phyloP scores from a whole-genome alignment of 768 basidiomycete genomes.

The Leccinum subgranulosum region DNA sequence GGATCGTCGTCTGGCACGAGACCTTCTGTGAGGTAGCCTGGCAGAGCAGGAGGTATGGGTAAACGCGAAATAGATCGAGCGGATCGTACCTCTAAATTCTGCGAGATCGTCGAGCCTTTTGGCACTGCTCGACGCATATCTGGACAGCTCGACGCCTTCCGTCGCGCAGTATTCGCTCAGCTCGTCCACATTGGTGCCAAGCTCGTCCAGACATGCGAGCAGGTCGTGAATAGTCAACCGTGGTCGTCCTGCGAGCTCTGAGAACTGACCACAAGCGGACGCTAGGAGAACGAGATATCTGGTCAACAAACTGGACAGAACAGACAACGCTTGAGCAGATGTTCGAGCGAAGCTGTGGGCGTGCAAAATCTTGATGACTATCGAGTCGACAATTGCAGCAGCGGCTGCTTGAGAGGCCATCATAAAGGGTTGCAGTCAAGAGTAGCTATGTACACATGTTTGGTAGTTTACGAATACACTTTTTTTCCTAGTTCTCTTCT shows the following conservation, averaged over 20 bases:
- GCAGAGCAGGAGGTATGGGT: slow-evolving; percentile 24
- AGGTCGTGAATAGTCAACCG: slow-evolving; percentile 58
- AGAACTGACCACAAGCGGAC: slow-evolving; percentile 66
- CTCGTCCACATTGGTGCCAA: slow-evolving; percentile 71
- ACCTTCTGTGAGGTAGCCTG: slow-evolving; percentile 61
- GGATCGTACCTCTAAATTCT: slow-evolving; percentile 64
- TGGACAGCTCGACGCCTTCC: slow-evolving; percentile 66
- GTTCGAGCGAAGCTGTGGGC: slow-evolving; percentile 75
- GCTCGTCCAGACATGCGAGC: slow-evolving; percentile 63
- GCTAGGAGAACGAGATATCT: slow-evolving; percentile 69
- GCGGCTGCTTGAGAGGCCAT: slow-evolving; percentile 43
- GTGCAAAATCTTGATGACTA: slow-evolving; percentile 67
- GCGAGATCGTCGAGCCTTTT: slow-evolving; percentile 69
- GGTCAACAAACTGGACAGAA: slow-evolving; percentile 72
- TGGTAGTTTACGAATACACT: neutral
- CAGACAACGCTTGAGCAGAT: slow-evolving; percentile 65
- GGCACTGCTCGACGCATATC: slow-evolving; percentile 62
- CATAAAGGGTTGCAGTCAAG: neutral
- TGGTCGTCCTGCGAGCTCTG: slow-evolving; percentile 70
- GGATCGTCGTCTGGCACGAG: slow-evolving; percentile 55
- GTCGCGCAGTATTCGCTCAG: slow-evolving; percentile 60
- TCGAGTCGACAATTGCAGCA: slow-evolving; percentile 63
- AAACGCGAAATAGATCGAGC: slow-evolving; percentile 2
- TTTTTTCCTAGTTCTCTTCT: neutral
- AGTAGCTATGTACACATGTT: slow-evolving; percentile 7